Percentiles rank a stretch among this genome's conserved stretches.
Conservation (phyloP, 345 rosid species). For the Eucalyptus leucophloia region DNA sequence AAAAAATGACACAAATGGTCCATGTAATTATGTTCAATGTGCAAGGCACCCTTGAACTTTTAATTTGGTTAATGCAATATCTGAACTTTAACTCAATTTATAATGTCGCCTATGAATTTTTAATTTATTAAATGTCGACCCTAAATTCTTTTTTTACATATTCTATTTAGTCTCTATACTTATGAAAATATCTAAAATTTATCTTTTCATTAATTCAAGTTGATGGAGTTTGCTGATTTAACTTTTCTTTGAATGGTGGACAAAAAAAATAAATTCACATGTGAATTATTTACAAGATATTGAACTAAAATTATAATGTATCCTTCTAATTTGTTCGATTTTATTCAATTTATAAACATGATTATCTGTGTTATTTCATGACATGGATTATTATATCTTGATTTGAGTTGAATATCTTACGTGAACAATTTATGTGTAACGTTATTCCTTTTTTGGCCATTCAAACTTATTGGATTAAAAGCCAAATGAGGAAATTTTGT, state of each 20-base stretch:
- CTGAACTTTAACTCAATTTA: no score
- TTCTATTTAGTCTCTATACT: neutral
- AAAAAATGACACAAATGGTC: neutral
- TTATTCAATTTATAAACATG: no score
- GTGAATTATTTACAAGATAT: neutral
- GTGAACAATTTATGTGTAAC: neutral
- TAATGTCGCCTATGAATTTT: no score
- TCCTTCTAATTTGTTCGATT: neutral
- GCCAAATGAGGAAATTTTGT: neutral
- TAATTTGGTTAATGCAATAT: no score
- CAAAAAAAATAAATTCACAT: no score
- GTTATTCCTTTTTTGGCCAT: accelerated
- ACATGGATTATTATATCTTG: neutral
- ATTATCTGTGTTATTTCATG: neutral
- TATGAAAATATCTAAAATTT: no score
- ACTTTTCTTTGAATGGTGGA: neutral
- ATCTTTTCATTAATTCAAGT: neutral
- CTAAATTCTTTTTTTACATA: neutral
- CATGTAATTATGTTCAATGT: neutral
- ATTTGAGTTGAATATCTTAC: neutral
- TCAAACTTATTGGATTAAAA: no score
- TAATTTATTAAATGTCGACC: no score
- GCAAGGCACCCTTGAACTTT: neutral
- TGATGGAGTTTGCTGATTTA: no score
- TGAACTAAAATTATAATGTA: neutral